Evolutionary conservation across 805 yeast genomes (phyloP).

Genomic region (Lipomyces spencermartinsiae): DNA sequence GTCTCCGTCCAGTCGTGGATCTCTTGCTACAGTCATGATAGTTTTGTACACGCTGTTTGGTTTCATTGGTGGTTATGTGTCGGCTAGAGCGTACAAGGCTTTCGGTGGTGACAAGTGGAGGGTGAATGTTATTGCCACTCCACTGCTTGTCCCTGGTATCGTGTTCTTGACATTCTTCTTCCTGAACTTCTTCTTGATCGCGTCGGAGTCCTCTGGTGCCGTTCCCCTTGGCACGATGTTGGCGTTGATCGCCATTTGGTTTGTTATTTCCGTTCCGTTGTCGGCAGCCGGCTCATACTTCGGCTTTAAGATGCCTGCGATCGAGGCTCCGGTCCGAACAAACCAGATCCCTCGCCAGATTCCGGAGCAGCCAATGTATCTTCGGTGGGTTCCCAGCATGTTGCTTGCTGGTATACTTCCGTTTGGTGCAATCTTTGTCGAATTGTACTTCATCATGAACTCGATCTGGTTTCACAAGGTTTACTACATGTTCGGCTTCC

Average conservation of each 20-base stretch:
- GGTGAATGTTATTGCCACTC: slow-evolving; percentile 80
- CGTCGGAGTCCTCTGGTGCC: slow-evolving; percentile 87
- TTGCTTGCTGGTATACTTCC: slow-evolving; percentile 89
- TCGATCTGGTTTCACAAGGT: slow-evolving; percentile 93
- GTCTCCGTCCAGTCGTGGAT: slow-evolving; percentile 94
- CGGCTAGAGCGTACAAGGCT: slow-evolving; percentile 82
- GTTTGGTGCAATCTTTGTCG: slow-evolving; percentile 92
- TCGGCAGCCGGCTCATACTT: slow-evolving; percentile 82
- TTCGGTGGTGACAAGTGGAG: slow-evolving; percentile 95
- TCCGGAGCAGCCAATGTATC: slow-evolving; percentile 87
- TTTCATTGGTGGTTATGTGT: slow-evolving; percentile 82
- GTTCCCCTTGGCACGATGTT: slow-evolving; percentile 90
- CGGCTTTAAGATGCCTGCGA: slow-evolving; percentile 66
- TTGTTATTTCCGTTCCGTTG: slow-evolving; percentile 80
- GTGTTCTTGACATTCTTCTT: slow-evolving; percentile 68
- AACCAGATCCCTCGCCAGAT: slow-evolving; percentile 97
- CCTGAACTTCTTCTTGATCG: slow-evolving; percentile 81
- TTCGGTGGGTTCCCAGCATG: slow-evolving; percentile 69
- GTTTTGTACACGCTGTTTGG: slow-evolving; percentile 82
- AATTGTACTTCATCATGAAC: slow-evolving; percentile 88
- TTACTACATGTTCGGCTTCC: slow-evolving; percentile 96
- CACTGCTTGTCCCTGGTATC: slow-evolving; percentile 81
- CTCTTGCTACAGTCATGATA: slow-evolving; percentile 88
- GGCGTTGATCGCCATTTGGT: slow-evolving; percentile 84
- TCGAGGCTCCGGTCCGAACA: slow-evolving; percentile 80